Base-by-base conservation (phyloP, 805 yeast genomes). In the Hanseniaspora clermontiae region DNA sequence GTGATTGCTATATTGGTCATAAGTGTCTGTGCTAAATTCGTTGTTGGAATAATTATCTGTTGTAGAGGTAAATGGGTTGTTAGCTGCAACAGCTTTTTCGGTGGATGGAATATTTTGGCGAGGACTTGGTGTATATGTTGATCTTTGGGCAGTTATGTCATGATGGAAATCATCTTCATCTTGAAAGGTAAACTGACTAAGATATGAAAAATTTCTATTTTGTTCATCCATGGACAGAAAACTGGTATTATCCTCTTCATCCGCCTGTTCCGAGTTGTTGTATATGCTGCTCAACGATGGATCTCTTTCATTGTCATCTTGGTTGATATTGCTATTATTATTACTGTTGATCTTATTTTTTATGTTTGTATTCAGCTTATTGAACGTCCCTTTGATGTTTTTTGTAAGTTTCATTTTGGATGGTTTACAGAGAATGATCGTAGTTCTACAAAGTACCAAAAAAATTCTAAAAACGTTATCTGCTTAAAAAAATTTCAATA, bases 281-380 rank as follows among this genome's bases (percentile, higher is more conserved):
- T 46, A 40, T 8, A 24, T 11, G 24, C 10, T 11, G 40, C 14
- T 31, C 10, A 12, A 46, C 10, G 38, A 12, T 4, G 14, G 8
- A 7, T 34, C 37, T 12, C 14, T 34, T 11, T 50, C 40, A 31
- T 50, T 38, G 14, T 50, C 32, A 50, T 9, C 40, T 31, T 24
- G 9, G 37, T 34, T 32, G 17, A 20, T n/a, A 24, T 32, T 34
- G 9, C n/a, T n/a, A n/a, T 47, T 32, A 17, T 36, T 36, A n/a
- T 32, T 34, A 7, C 19, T 47, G 14, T 32, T 3, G 15, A 20
- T 20, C 34, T 32, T 47, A 32, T 49, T 49, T 39, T 45, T 53
- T 1, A 53, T 19, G 17, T 42, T 53, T 12, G 38, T 53, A 20
- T 53, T 53, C 11, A 53, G n/a, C n/a, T 53, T 53, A n/a, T 46